A percentile compares a stretch with the other conserved stretches of the same genome.
These are phyloP conservation scores for Lachancea meyersii DNA, from an alignment of 805 yeast genomes.

Conservation along the genomic window DNA sequence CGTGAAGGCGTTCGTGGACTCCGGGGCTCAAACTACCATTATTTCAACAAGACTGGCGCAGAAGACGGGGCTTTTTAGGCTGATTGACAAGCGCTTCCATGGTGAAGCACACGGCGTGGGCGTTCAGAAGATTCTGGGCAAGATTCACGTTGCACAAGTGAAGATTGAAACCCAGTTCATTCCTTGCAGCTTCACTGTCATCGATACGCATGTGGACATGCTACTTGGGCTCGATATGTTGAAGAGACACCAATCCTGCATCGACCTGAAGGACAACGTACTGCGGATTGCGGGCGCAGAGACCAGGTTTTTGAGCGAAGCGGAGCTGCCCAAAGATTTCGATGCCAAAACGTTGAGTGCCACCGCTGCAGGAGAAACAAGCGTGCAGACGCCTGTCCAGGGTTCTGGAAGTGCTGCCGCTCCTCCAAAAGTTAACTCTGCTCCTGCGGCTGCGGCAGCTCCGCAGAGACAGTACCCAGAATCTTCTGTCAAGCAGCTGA, in stretches of 20 bases:
- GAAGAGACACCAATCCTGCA: constrained; percentile 74
- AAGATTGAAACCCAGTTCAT: constrained; percentile 60
- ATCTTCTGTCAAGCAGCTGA: constrained; percentile 40
- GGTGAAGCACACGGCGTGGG: constrained; percentile 95
- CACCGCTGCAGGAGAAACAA: constrained; percentile 8
- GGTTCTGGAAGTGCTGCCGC: background rate
- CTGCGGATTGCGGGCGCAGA: constrained; percentile 68
- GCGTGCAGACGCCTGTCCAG: background rate
- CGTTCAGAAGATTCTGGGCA: constrained; percentile 65
- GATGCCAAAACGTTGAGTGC: constrained; percentile 14
- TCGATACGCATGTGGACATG: constrained; percentile 69
- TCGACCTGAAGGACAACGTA: constrained; percentile 63
- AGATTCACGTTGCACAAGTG: constrained; percentile 83
- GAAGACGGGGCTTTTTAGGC: constrained; percentile 56
- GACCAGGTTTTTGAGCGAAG: constrained; percentile 65
- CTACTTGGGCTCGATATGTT: constrained; percentile 88
- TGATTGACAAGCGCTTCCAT: constrained; percentile 71
- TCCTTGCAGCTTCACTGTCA: constrained; percentile 63
- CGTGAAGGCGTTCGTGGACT: constrained; percentile 89
- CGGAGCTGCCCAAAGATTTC: constrained; percentile 50
- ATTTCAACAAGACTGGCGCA: constrained; percentile 75
- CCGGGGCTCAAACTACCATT: constrained; percentile 91
- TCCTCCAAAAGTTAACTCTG: too few species aligned
- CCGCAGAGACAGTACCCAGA: constrained; percentile 29
- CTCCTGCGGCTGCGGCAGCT: constrained; percentile 2